Percentiles rank a stretch among this genome's conserved stretches.
Conservation (phyloP, 352 stramenopile genomes). For the Pythium volutum region DNA sequence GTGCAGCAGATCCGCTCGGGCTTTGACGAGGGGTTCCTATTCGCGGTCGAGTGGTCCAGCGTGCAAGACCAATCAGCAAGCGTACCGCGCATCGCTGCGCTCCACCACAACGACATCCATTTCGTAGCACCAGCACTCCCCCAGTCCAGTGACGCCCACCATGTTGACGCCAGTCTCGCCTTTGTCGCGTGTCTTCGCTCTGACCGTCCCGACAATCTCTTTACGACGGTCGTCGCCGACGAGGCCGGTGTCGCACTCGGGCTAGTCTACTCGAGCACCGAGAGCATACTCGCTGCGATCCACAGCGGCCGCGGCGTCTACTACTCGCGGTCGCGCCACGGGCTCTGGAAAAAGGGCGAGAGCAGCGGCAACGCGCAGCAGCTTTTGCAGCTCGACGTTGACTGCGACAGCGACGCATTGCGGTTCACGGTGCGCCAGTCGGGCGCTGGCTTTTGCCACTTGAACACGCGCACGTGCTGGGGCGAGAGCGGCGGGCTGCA, state of each 20-base stretch:
- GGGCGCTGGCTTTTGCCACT: conserved; percentile 71
- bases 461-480: conserved; percentile 94
- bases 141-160: conserved; percentile 21
- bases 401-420: conserved; percentile 96
- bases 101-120: conserved; percentile 63
- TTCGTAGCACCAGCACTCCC: conserved; percentile 38
- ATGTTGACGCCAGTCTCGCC: conserved; percentile 35
- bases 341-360: conserved; percentile 95
- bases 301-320: conserved; percentile 91
- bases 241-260: conserved; percentile 85
- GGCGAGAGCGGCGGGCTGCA: conserved; percentile 81
- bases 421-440: conserved; percentile 93
- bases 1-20: conserved; percentile 39
- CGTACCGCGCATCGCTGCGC: conserved; percentile 42
- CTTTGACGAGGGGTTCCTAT: conserved; percentile 46
- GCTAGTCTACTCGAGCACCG: conserved; percentile 93
- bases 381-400: conserved; percentile 90
- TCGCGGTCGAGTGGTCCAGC: conserved; percentile 48
- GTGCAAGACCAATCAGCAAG: conserved; percentile 8
- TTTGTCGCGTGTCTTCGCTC: conserved; percentile 86
- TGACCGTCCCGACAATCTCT: conserved; percentile 90
- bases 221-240: conserved; percentile 93
- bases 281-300: conserved; percentile 90
- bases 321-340: conserved; percentile 90
- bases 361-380: conserved; percentile 93